Evolutionary conservation across 208 protist species (phyloP).

Genomic region (Leishmania guyanensis): DNA sequence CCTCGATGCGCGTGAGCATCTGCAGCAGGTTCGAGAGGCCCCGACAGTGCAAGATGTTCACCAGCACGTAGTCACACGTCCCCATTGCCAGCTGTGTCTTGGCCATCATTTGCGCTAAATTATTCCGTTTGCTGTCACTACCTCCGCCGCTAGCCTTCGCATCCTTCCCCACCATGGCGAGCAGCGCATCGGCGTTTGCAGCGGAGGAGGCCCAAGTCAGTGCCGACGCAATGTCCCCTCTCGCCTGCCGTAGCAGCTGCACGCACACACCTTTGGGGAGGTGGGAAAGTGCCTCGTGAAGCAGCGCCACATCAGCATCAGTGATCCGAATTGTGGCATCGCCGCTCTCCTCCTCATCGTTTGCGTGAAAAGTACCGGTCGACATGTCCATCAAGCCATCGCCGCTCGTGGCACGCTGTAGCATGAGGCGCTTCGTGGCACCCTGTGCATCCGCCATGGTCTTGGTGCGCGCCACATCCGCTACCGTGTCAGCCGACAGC

Average conservation of each 20-base stretch:
- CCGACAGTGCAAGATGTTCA: slow-evolving; percentile 49
- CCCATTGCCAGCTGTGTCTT: slow-evolving; percentile 13
- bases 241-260: slow-evolving; percentile 25
- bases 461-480: neutral
- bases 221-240: slow-evolving; percentile 25
- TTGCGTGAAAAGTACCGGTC: neutral
- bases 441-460: slow-evolving; percentile 14
- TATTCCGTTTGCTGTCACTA: neutral
- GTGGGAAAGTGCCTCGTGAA: slow-evolving; percentile 38
- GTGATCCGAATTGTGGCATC: neutral
- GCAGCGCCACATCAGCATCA: slow-evolving; percentile 37
- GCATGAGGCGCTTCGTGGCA: slow-evolving; percentile 23
- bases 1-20: slow-evolving; percentile 69
- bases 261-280: slow-evolving; percentile 34
- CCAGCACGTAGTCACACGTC: slow-evolving; percentile 42
- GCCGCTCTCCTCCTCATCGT: slow-evolving; percentile 14
- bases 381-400: slow-evolving; percentile 12
- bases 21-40: slow-evolving; percentile 48
- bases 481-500: neutral
- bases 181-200: slow-evolving; percentile 15
- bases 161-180: slow-evolving; percentile 20
- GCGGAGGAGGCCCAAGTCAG: slow-evolving; percentile 19
- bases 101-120: slow-evolving; percentile 7
- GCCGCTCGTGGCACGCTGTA: slow-evolving; percentile 27
- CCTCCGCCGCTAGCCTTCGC: slow-evolving; percentile 7